These are phyloP conservation scores for Aspergillus transmontanensis DNA, from an alignment of 2,329 filamentous ascomycete species.

Conservation along the genomic window DNA sequence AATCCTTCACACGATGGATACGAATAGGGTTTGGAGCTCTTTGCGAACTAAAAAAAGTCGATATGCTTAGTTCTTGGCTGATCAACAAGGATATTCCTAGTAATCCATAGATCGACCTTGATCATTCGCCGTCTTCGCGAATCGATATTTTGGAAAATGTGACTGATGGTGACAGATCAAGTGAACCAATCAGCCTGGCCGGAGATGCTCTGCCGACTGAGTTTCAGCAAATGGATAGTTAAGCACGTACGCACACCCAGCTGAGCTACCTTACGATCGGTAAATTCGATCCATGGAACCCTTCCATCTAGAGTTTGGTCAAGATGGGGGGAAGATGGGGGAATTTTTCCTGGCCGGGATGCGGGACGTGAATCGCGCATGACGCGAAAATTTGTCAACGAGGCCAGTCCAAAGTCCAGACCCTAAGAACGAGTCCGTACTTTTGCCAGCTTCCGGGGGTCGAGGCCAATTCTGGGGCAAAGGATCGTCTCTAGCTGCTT, in stretches of 20 bases:
- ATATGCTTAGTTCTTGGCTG: background rate
- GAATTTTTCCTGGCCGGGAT: background rate
- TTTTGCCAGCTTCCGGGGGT: slow-evolving; percentile 6
- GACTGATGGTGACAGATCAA: slow-evolving; percentile 2
- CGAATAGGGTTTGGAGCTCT: background rate
- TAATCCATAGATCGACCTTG: background rate
- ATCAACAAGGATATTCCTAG: background rate
- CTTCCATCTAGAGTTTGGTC: background rate
- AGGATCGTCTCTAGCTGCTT: slow-evolving; percentile 10
- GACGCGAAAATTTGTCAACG: background rate
- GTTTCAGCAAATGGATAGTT: background rate
- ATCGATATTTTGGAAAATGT: background rate
- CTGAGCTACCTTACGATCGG: background rate
- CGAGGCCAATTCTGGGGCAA: slow-evolving; percentile 3
- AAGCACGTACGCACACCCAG: background rate
- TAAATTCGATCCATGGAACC: background rate
- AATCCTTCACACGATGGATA: background rate
- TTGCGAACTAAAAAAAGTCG: background rate
- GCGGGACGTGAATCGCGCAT: background rate
- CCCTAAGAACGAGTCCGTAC: slow-evolving; percentile 1
- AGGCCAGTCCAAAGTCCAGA: background rate
- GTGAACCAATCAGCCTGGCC: slow-evolving; percentile 1
- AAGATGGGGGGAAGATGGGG: background rate
- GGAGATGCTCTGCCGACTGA: slow-evolving; percentile 4
- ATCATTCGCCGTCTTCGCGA: background rate